Conservation (phyloP, 495 filamentous ascomycete genomes). For the Jackrogersella multiformis region DNA sequence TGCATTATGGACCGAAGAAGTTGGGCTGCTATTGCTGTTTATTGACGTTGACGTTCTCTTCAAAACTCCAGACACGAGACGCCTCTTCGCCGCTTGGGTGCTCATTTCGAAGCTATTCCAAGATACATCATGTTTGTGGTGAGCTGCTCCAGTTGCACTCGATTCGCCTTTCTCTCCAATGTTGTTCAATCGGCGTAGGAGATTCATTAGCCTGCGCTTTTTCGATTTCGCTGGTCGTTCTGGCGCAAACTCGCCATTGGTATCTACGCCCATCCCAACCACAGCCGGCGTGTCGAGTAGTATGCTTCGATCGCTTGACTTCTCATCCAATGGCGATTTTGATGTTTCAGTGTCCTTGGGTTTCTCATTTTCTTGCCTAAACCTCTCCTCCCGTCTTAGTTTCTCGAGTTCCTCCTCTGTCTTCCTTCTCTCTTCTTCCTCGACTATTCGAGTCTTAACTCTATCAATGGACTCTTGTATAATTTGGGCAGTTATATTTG, state of each 20-base stretch:
- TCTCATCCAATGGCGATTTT: constrained; percentile 2
- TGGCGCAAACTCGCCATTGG: neutral
- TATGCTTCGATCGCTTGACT: neutral
- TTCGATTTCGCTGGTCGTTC: constrained; percentile 24
- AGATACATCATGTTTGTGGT: constrained; percentile 27
- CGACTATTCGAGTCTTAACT: constrained; percentile 45
- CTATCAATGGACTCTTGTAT: constrained; percentile 47
- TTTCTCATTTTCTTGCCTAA: constrained; percentile 23
- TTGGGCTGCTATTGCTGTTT: constrained; percentile 18
- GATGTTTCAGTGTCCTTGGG: neutral
- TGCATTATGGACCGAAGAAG: constrained; percentile 17
- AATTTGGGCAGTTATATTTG: constrained; percentile 44
- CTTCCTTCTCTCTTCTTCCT: constrained; percentile 34
- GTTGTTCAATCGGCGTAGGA: constrained; percentile 37
- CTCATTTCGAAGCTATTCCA: constrained; percentile 6
- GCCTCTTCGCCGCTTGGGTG: constrained; percentile 22
- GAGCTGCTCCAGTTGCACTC: constrained; percentile 37
- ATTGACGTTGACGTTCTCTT: constrained; percentile 28
- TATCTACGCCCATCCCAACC: neutral
- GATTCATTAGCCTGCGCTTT: constrained; percentile 25
- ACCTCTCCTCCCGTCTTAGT: constrained; percentile 26
- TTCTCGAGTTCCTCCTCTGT: constrained; percentile 21
- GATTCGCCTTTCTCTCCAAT: constrained; percentile 36
- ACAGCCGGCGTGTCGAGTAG: neutral
- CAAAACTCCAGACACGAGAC: constrained; percentile 28